Evolutionary conservation across 805 yeast genomes (phyloP).

Genomic region (Teunomyces gatunensis): DNA sequence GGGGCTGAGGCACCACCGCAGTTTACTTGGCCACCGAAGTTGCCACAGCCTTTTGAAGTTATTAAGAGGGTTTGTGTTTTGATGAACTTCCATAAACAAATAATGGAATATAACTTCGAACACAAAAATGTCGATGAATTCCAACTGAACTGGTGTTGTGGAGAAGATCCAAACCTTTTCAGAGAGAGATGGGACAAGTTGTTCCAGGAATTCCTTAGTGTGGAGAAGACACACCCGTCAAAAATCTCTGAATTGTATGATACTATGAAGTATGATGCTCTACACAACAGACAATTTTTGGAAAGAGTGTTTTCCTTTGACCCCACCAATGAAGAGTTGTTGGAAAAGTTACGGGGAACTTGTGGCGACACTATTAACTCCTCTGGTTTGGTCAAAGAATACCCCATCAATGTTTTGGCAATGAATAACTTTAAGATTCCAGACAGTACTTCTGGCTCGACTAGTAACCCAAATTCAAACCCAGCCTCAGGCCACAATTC

Average conservation of each 20-base stretch:
- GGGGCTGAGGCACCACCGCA: conserved; percentile 97
- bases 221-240: conserved; percentile 96
- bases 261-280: conserved; percentile 97
- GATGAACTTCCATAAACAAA: conserved; percentile 85
- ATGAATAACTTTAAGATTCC: conserved; percentile 73
- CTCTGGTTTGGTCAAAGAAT: conserved; percentile 59
- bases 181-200: conserved; percentile 97
- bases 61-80: conserved; percentile 91
- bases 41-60: conserved; percentile 96
- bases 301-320: conserved; percentile 75
- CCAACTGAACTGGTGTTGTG: conserved; percentile 92
- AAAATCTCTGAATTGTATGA: conserved; percentile 95
- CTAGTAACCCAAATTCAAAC: conserved; percentile 12
- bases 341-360: conserved; percentile 35
- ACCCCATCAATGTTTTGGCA: conserved; percentile 72
- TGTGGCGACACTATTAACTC: conserved; percentile 47
- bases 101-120: conserved; percentile 78
- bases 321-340: conserved; percentile 38
- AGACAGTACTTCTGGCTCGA: conserved; percentile 17
- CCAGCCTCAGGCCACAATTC: conserved; percentile 19
- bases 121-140: conserved; percentile 62
- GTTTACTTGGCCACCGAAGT: conserved; percentile 97
- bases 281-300: conserved; percentile 88
- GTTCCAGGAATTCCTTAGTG: conserved; percentile 85
- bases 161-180: conserved; percentile 87